These are phyloP conservation scores for Orobanche coerulescens DNA, from an alignment of 257 asterid species.

Conservation along the genomic window DNA sequence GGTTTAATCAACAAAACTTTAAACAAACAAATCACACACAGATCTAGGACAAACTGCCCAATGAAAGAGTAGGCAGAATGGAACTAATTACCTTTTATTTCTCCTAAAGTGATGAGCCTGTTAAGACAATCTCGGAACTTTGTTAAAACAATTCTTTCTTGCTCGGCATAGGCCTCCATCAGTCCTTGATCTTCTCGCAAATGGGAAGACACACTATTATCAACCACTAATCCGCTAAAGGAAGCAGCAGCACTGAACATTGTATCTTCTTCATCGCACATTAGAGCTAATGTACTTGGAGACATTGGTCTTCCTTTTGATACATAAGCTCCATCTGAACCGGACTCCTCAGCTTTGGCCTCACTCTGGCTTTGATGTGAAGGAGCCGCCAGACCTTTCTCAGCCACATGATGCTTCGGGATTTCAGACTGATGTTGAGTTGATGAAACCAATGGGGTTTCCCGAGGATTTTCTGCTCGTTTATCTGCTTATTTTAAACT, in stretches of 20 bases:
- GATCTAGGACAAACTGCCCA: constrained; percentile 2
- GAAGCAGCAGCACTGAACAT: constrained; percentile 54
- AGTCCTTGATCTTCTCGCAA: constrained; percentile 44
- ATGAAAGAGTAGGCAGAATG: constrained; percentile 18
- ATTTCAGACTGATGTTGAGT: constrained; percentile 37
- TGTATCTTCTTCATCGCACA: constrained; percentile 88
- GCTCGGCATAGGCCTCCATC: constrained; percentile 62
- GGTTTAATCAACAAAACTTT: constrained; percentile 12
- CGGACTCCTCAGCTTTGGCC: constrained; percentile 37
- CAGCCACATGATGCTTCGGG: constrained; percentile 36
- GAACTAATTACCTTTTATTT: constrained; percentile 70
- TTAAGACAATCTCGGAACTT: constrained; percentile 90
- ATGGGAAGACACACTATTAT: constrained; percentile 38
- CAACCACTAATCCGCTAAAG: constrained; percentile 38
- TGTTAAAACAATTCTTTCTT: constrained; percentile 81
- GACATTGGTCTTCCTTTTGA: constrained; percentile 78
- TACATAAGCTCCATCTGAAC: constrained; percentile 55
- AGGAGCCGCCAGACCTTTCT: constrained; percentile 30
- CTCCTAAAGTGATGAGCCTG: constrained; percentile 84
- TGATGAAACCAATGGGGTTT: constrained; percentile 38
- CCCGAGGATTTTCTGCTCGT: constrained; percentile 42
- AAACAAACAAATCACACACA: not conserved
- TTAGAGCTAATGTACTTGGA: constrained; percentile 89
- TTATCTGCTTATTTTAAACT: constrained; percentile 34
- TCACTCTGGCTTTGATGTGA: constrained; percentile 36